Conservation (phyloP, 1,139 yeast genomes). For the Kluyveromyces sp. region DNA sequence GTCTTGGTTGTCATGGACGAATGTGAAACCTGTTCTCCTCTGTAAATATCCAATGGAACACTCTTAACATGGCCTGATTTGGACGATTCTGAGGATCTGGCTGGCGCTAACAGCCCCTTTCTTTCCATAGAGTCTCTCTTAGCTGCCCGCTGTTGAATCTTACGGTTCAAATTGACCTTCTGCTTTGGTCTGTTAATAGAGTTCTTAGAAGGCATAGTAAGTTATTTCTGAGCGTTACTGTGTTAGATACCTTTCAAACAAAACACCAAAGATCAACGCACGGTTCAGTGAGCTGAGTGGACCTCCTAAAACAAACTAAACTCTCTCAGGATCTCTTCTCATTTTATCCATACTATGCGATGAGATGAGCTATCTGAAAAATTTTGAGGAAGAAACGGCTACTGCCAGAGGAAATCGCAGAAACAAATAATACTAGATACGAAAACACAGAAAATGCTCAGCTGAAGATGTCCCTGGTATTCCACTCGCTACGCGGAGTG, state of each 20-base stretch:
- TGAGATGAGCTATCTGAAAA: slow-evolving; percentile 7
- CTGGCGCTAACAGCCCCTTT: slow-evolving; percentile 36
- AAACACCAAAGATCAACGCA: too few relatives aligned
- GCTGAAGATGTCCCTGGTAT: too few relatives aligned
- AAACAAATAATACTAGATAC: not conserved
- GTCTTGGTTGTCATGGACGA: slow-evolving; percentile 51
- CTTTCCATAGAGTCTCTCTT: slow-evolving; percentile 52
- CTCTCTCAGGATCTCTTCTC: too few relatives aligned
- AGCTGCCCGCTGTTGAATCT: slow-evolving; percentile 47
- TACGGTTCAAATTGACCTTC: slow-evolving; percentile 48
- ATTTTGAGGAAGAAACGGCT: slow-evolving; percentile 6
- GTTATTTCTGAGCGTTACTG: too few relatives aligned
- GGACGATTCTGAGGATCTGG: slow-evolving; percentile 42
- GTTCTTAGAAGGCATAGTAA: slow-evolving; percentile 67
- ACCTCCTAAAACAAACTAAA: too few relatives aligned
- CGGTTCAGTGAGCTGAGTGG: too few relatives aligned
- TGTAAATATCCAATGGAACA: slow-evolving; percentile 58
- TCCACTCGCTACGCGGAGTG: too few relatives aligned
- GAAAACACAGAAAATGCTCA: not conserved
- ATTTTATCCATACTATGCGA: slow-evolving; percentile 4
- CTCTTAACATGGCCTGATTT: slow-evolving; percentile 45
- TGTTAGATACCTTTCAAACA: too few relatives aligned
- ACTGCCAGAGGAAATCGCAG: not conserved
- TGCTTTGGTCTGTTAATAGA: slow-evolving; percentile 74
- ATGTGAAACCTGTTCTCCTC: slow-evolving; percentile 34